phyloP scores from a whole-genome alignment of 2,329 filamentous ascomycete genomes.

The Aspergillus puulaauensis region DNA sequence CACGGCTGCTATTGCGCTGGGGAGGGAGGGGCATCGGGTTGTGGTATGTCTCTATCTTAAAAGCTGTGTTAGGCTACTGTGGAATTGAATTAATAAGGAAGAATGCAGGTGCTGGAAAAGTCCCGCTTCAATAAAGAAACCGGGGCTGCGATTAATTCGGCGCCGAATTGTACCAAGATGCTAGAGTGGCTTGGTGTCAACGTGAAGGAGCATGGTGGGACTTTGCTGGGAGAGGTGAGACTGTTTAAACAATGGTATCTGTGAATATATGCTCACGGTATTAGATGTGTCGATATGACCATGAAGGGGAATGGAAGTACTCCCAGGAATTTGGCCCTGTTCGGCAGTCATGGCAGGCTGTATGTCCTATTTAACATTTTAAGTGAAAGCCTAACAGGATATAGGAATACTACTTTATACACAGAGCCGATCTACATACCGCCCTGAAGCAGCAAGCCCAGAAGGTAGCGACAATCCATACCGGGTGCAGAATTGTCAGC shows the following conservation, averaged over 20 bases:
- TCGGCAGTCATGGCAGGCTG: constrained; percentile 25
- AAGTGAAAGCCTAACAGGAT: neutral
- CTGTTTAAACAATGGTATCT: neutral
- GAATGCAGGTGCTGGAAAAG: constrained; percentile 29
- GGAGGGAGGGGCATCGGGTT: constrained; percentile 33
- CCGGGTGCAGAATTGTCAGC: constrained; percentile 20
- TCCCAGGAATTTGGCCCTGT: constrained; percentile 16
- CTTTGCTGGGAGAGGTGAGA: constrained; percentile 23
- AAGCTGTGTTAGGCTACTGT: too few species aligned
- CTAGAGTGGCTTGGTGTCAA: constrained; percentile 25
- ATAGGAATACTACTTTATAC: constrained; percentile 34
- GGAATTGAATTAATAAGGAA: too few species aligned
- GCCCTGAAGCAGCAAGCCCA: constrained; percentile 35
- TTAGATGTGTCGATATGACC: constrained; percentile 23
- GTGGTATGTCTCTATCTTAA: constrained; percentile 22
- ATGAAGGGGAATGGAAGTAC: constrained; percentile 16
- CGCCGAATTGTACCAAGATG: constrained; percentile 27
- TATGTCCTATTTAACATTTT: neutral
- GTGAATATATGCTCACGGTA: neutral
- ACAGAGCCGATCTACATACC: constrained; percentile 45
- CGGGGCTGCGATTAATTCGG: constrained; percentile 28
- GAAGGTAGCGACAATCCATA: constrained; percentile 22
- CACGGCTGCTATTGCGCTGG: constrained; percentile 32
- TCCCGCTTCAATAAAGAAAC: constrained; percentile 25
- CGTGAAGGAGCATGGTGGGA: constrained; percentile 22